These are phyloP conservation scores for Mycena crocata DNA, from an alignment of 768 basidiomycete species.

Conservation along the genomic window DNA sequence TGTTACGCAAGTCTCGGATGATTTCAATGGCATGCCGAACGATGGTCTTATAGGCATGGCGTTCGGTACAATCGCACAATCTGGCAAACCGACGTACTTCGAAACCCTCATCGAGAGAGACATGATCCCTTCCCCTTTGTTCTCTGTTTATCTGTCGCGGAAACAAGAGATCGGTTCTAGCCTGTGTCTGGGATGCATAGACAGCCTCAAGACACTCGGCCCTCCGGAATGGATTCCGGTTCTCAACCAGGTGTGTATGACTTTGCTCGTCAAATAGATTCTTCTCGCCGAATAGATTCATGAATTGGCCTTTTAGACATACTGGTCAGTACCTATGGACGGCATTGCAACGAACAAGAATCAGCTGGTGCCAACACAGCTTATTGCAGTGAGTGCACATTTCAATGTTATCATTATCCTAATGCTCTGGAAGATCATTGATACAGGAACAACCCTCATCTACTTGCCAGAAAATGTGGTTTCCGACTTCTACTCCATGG, in stretches of 20 bases:
- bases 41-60: conserved; percentile 73
- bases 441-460: conserved; percentile 76
- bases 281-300: too few species aligned
- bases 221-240: conserved; percentile 50
- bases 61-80: conserved; percentile 65
- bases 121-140: conserved; percentile 58
- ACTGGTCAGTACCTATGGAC: conserved; percentile 68
- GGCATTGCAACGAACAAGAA: conserved; percentile 49
- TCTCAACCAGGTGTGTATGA: conserved; percentile 45
- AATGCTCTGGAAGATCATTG: conserved; percentile 61
- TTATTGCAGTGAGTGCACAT: conserved; percentile 50
- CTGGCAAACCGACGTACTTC: conserved; percentile 64
- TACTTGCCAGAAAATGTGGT: conserved; percentile 63
- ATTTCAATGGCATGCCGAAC: conserved; percentile 63
- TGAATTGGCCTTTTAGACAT: conserved; percentile 59
- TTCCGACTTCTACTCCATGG: conserved; percentile 57
- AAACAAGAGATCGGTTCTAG: conserved; percentile 57
- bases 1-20: conserved; percentile 56
- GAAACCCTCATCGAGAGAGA: conserved; percentile 66
- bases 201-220: conserved; percentile 46
- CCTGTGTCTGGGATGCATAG: conserved; percentile 55
- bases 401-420: background rate
- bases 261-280: too few species aligned
- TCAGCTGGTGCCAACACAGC: conserved; percentile 34
- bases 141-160: conserved; percentile 70